Base-by-base conservation (phyloP, 768 basidiomycete species). In the Hypholoma fasciculare region DNA sequence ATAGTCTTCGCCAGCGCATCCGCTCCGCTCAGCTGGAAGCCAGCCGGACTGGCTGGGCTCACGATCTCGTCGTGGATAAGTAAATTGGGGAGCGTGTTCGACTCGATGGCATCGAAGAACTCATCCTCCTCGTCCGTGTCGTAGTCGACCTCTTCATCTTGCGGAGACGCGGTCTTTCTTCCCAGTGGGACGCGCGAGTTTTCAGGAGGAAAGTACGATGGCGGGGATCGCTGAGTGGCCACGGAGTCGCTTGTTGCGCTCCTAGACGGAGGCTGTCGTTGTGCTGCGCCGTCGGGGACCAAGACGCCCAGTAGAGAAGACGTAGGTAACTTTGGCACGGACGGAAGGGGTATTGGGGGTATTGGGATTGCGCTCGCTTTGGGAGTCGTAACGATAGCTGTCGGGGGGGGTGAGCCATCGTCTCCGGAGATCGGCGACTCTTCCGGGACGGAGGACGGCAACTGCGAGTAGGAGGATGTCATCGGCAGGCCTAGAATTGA, bases 81-180 rank as follows among this genome's bases (percentile, higher is more conserved):
- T 14, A 96, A 77, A 65, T 89, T 92, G 4, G 92, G 90, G 0
- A 96, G 74, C 42, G 79, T 85, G 48, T 89, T 89, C 14, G 86
- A 72, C 68, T 98, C 96, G 66, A 98, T 95, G 30, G 96, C 96
- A 70, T 98, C 96, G 68, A 96, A 98, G 73, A 98, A 98, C 72
- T 98, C 95, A 72, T 98, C 96, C 67, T 95, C 90, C 43, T 92
- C 90, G 65, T 91, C 90, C 1, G 88, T 89, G 9, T 77, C 78
- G 14, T 72, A 72, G 4, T 72, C 71, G 16, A 61, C 57, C 19
- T 66, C 64, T 1, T 62, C 63, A 3, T 37, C 44, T 20, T 46
- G 37, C 1, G 47, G 40, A 26, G 13, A 8, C 26, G 40, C 34
- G 11, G 42, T 17, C 17, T 40, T 42, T 30, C 38, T 44, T 30